Conservation (phyloP, 371 early-diverging fungal species). For the Mortierella sp. region DNA sequence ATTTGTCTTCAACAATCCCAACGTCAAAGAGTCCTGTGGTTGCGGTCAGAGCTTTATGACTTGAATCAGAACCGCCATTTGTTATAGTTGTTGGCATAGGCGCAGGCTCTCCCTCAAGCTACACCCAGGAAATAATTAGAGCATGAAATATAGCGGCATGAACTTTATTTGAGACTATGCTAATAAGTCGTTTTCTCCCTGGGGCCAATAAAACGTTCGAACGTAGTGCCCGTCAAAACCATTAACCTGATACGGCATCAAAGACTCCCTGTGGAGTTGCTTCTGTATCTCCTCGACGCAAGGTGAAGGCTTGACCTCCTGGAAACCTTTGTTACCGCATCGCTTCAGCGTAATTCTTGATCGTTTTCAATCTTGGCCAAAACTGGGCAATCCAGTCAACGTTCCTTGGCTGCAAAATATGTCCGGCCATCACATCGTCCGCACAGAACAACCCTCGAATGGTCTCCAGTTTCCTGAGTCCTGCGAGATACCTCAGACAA, state of each 20-base stretch:
- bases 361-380: not conserved
- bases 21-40: slow-evolving; percentile 95
- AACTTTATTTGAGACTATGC: too few relatives aligned
- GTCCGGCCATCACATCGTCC: too few relatives aligned
- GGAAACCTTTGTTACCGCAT: not conserved
- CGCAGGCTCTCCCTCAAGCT: too few relatives aligned
- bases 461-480: too few relatives aligned
- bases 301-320: not conserved
- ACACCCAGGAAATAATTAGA: too few relatives aligned
- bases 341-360: not conserved
- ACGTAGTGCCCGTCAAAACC: too few relatives aligned
- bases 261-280: not conserved
- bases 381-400: not conserved
- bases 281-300: not conserved
- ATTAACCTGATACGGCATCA: not conserved
- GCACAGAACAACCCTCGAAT: too few relatives aligned
- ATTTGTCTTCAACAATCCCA: slow-evolving; percentile 97
- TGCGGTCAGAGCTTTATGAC: slow-evolving; percentile 93
- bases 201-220: not conserved
- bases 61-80: slow-evolving; percentile 36
- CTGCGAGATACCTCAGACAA: too few relatives aligned
- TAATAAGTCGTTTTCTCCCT: not conserved
- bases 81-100: too few relatives aligned
- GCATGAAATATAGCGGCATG: too few relatives aligned
- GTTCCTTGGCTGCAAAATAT: not conserved